Evolutionary conservation across 768 basidiomycete species (phyloP).

Genomic region (Suillus cothurnatus): DNA sequence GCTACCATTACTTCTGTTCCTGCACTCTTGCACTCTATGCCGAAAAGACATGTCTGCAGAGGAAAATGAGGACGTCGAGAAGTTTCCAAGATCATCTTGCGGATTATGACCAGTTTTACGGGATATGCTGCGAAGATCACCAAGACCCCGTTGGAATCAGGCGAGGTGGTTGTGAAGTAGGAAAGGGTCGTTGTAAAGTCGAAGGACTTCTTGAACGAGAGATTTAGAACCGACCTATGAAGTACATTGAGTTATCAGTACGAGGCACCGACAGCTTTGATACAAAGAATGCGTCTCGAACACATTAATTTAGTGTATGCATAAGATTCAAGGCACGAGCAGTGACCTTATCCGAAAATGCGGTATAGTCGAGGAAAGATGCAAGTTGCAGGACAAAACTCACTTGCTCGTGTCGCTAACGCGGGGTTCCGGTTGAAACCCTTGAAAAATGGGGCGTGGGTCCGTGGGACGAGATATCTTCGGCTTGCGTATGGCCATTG

Average conservation of each 20-base stretch:
- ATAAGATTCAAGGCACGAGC: conserved; percentile 2
- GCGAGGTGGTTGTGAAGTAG: conserved; percentile 33
- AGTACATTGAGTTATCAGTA: conserved; percentile 24
- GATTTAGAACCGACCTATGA: conserved; percentile 65
- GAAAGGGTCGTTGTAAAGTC: conserved; percentile 40
- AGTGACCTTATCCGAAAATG: background rate
- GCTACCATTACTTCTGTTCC: conserved; percentile 58
- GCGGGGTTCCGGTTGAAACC: conserved; percentile 48
- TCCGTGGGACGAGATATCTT: conserved; percentile 88
- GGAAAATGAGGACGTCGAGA: conserved; percentile 38
- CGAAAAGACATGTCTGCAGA: conserved; percentile 55
- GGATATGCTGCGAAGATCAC: conserved; percentile 71
- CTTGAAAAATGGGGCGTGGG: conserved; percentile 67
- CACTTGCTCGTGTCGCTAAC: conserved; percentile 54
- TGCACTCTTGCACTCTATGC: conserved; percentile 65
- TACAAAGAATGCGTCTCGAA: background rate
- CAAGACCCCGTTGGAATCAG: conserved; percentile 43
- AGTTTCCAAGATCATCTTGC: conserved; percentile 75
- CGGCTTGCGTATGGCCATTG: conserved; percentile 51
- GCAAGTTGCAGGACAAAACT: conserved; percentile 26
- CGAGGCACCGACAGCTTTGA: background rate
- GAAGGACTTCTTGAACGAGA: conserved; percentile 51
- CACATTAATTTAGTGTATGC: no score
- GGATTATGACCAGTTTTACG: conserved; percentile 79
- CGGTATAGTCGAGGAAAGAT: background rate